Conservation (phyloP, 106 monocot genomes). For the Platanthera zijinensis region DNA sequence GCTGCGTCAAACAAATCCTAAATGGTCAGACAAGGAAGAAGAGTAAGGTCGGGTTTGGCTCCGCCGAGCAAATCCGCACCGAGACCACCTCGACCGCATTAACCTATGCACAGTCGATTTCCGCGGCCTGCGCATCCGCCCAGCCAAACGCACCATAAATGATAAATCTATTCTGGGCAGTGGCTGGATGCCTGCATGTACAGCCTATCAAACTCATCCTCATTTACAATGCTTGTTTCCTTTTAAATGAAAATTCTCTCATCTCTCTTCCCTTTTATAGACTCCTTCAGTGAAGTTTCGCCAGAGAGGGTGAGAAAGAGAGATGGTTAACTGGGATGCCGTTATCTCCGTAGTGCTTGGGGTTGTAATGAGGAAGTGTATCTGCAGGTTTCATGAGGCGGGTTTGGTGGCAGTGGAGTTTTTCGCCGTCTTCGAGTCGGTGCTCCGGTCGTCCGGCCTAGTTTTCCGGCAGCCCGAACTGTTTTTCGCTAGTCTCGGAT, state of each 20-base stretch:
- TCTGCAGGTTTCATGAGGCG: slow-evolving; percentile 22
- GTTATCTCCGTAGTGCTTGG: slow-evolving; percentile 17
- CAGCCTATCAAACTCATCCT: background rate
- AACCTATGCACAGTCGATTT: no score
- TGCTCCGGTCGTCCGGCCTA: slow-evolving; percentile 11
- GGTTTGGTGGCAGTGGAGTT: slow-evolving; percentile 11
- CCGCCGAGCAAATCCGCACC: no score
- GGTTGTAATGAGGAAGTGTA: slow-evolving; percentile 29
- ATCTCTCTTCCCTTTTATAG: background rate
- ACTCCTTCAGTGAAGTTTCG: background rate
- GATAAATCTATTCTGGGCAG: background rate
- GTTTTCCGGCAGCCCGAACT: background rate
- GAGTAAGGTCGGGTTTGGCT: no score
- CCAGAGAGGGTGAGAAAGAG: background rate
- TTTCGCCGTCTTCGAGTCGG: slow-evolving; percentile 13
- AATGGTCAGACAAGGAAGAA: no score
- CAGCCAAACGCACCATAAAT: no score
- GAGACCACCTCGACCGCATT: no score
- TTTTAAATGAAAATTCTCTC: background rate
- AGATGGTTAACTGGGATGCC: slow-evolving; percentile 12
- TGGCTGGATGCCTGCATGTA: background rate
- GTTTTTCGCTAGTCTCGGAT: slow-evolving; percentile 1
- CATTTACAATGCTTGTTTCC: background rate
- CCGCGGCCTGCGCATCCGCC: no score
- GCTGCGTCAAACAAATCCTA: no score